phyloP scores from a whole-genome alignment of 441 rosid species.

The Mallotus repandus region DNA sequence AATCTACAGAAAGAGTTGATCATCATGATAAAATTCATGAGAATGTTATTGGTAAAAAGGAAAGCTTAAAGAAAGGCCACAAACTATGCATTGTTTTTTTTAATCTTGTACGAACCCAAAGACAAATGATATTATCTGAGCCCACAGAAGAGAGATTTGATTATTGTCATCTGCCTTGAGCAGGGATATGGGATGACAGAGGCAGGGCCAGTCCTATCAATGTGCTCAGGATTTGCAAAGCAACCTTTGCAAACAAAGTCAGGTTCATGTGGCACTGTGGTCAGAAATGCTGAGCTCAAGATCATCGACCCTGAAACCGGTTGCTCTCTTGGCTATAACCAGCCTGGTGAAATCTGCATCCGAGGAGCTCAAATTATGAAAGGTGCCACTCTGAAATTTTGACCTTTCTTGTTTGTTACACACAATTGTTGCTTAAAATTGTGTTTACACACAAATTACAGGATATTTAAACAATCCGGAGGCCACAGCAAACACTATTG shows the following conservation, averaged over 20 bases:
- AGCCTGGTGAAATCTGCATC: conserved; percentile 89
- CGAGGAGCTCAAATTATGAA: conserved; percentile 90
- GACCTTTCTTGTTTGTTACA: not conserved
- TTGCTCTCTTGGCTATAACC: conserved; percentile 57
- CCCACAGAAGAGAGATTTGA: not conserved
- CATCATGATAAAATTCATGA: too few species aligned
- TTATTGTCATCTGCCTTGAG: not conserved
- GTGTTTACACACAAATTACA: conserved; percentile 1
- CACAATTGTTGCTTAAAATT: not conserved
- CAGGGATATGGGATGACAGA: conserved; percentile 99
- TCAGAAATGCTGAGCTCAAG: conserved; percentile 89
- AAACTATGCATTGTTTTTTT: too few species aligned
- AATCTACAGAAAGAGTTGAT: too few species aligned
- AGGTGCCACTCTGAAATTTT: conserved; percentile 34
- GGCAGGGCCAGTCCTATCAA: conserved; percentile 91
- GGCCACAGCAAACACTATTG: conserved; percentile 73
- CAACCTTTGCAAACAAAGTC: conserved; percentile 74
- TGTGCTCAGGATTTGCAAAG: conserved; percentile 84
- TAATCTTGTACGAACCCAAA: too few species aligned
- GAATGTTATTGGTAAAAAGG: too few species aligned
- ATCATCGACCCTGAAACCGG: conserved; percentile 79
- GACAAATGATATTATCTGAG: too few species aligned
- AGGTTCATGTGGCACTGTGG: conserved; percentile 92
- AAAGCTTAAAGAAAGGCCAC: not conserved
- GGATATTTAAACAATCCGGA: conserved; percentile 71